phyloP scores from a whole-genome alignment of 2,329 filamentous ascomycete genomes.

The Neobulgaria alba region DNA sequence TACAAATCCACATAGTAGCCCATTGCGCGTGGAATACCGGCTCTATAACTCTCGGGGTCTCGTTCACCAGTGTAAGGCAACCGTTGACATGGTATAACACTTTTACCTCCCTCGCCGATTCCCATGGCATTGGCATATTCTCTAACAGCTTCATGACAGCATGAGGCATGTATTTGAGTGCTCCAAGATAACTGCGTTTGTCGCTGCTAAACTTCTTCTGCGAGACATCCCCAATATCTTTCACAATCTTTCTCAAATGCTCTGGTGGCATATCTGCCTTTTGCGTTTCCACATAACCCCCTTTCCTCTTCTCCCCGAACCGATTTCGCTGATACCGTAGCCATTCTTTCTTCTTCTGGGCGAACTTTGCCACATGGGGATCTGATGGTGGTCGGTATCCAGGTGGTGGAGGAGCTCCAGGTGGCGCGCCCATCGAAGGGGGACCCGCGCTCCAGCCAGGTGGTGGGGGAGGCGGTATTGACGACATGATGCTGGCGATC shows the following conservation, averaged over 20 bases:
- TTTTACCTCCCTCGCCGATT: constrained; percentile 91
- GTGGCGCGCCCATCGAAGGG: constrained; percentile 38
- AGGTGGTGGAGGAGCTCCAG: constrained; percentile 63
- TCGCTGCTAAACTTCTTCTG: constrained; percentile 99
- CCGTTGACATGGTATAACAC: constrained; percentile 98
- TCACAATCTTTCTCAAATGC: constrained; percentile 95
- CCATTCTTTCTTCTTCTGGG: constrained; percentile 99
- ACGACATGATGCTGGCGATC: constrained; percentile 44
- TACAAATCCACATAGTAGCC: constrained; percentile 99
- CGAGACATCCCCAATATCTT: constrained; percentile 96
- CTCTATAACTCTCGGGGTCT: constrained; percentile 92
- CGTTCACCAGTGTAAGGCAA: constrained; percentile 92
- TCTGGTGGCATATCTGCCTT: constrained; percentile 98
- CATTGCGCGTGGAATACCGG: constrained; percentile 97
- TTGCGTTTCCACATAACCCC: constrained; percentile 93
- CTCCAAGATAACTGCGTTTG: constrained; percentile 94
- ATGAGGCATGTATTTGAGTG: constrained; percentile 98
- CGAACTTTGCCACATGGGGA: constrained; percentile 85
- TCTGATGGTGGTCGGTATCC: constrained; percentile 75
- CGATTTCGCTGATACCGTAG: constrained; percentile 81
- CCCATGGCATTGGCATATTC: constrained; percentile 99
- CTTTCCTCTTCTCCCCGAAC: constrained; percentile 94
- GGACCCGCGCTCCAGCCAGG: constrained; percentile 52
- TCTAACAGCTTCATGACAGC: constrained; percentile 93
- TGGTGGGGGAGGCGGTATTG: constrained; percentile 57